Evolutionary conservation across 2,329 filamentous ascomycete genomes (phyloP).

Genomic region (Microsporum canis): DNA sequence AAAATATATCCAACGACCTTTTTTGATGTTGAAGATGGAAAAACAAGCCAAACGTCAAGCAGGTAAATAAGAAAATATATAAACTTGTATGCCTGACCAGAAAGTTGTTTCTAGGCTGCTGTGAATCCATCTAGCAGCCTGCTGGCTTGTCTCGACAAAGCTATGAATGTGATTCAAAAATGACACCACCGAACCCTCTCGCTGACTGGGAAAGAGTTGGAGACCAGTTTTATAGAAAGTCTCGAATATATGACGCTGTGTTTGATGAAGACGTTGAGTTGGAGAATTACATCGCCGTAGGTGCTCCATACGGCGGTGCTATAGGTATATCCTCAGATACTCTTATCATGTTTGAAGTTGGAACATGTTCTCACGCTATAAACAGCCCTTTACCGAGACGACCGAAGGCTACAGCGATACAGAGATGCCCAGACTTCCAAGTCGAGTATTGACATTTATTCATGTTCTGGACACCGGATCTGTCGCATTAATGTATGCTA

Average conservation of each 20-base stretch:
- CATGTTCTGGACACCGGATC: constrained; percentile 78
- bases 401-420: constrained; percentile 70
- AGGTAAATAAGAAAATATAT: not conserved
- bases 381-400: constrained; percentile 76
- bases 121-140: not conserved
- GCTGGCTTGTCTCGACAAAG: not conserved
- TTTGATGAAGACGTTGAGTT: constrained; percentile 91
- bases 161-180: not conserved
- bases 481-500: constrained; percentile 54
- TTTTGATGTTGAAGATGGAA: not conserved
- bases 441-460: constrained; percentile 87
- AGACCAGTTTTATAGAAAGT: constrained; percentile 89
- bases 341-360: not conserved
- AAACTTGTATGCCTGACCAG: not conserved
- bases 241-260: constrained; percentile 80
- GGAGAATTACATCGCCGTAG: constrained; percentile 84
- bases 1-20: not conserved
- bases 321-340: constrained; percentile 49
- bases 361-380: not conserved
- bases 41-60: not conserved
- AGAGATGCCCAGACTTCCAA: constrained; percentile 60
- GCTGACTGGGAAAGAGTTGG: constrained; percentile 91
- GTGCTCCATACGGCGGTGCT: constrained; percentile 86
- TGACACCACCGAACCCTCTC: constrained; percentile 48
- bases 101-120: not conserved